Evolutionary conservation across 768 basidiomycete species (phyloP).

Genomic region (Trametes cubensis): DNA sequence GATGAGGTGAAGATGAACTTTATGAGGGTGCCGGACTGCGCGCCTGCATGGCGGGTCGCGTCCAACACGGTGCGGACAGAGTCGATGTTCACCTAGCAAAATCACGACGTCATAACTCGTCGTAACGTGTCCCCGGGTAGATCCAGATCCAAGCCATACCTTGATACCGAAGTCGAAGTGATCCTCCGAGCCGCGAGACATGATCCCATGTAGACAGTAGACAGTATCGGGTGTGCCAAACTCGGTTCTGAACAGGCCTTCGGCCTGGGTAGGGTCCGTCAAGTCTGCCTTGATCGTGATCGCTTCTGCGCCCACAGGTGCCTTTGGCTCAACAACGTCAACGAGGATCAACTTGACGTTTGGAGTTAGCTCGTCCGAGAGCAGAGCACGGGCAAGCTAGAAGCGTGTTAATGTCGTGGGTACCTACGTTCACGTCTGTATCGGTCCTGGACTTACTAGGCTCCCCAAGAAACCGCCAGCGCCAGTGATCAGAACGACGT

Average conservation of each 20-base stretch:
- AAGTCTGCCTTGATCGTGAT: constrained; percentile 45
- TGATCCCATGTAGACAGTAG: constrained; percentile 59
- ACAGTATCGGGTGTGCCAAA: constrained; percentile 47
- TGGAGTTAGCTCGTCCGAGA: constrained; percentile 37
- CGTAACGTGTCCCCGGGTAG: too few relatives aligned
- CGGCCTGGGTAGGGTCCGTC: constrained; percentile 40
- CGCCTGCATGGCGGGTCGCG: constrained; percentile 37
- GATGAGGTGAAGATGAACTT: constrained; percentile 64
- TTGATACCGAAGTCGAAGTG: constrained; percentile 59
- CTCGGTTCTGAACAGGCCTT: constrained; percentile 42
- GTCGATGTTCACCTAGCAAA: constrained; percentile 53
- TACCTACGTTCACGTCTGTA: background rate
- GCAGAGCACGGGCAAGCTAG: constrained; percentile 42
- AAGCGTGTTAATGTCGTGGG: background rate
- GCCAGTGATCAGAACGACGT: constrained; percentile 48
- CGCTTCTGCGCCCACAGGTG: constrained; percentile 35
- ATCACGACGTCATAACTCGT: background rate
- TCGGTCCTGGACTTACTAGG: constrained; percentile 32
- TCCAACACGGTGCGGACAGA: constrained; percentile 52
- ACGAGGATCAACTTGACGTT: constrained; percentile 51
- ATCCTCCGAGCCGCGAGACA: constrained; percentile 64
- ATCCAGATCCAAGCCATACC: constrained; percentile 26
- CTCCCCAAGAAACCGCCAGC: constrained; percentile 46
- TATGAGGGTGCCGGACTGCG: constrained; percentile 32
- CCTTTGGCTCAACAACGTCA: constrained; percentile 48